Conservation (phyloP, 352 stramenopile species). For the Phytophthora chlamydospora region DNA sequence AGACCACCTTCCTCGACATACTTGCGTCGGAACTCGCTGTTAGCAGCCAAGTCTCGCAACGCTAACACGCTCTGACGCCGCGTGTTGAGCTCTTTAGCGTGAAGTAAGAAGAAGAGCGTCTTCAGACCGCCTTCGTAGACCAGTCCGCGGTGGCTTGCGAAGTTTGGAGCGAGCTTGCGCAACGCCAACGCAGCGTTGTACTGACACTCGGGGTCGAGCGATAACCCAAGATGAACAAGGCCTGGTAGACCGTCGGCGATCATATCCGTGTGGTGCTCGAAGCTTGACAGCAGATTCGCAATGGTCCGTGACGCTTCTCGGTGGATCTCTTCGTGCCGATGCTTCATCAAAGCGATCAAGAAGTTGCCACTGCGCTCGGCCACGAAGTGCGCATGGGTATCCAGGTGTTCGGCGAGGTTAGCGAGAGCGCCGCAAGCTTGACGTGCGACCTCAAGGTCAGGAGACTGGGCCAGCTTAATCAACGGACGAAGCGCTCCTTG, state of each 20-base stretch:
- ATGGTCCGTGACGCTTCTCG: conserved; percentile 93
- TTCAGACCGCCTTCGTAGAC: conserved; percentile 91
- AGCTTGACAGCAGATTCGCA: conserved; percentile 94
- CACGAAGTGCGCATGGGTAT: conserved; percentile 92
- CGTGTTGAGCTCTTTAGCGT: conserved; percentile 92
- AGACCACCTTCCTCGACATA: conserved; percentile 91
- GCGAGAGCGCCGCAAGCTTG: conserved; percentile 93
- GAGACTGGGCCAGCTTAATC: conserved; percentile 86
- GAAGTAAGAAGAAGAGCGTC: conserved; percentile 92
- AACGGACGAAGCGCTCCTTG: conserved; percentile 81
- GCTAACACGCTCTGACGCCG: conserved; percentile 90
- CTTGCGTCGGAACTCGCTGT: conserved; percentile 87
- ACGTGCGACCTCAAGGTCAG: conserved; percentile 92
- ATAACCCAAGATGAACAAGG: conserved; percentile 91
- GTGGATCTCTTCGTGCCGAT: conserved; percentile 91
- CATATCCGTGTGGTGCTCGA: conserved; percentile 91
- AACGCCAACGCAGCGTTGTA: conserved; percentile 95
- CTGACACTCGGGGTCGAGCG: conserved; percentile 92
- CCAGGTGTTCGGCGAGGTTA: conserved; percentile 95
- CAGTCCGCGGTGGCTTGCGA: conserved; percentile 86
- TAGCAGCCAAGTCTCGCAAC: conserved; percentile 90
- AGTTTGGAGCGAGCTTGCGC: conserved; percentile 94
- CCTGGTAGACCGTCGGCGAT: conserved; percentile 91
- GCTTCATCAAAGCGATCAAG: conserved; percentile 83
- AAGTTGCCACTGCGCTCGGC: conserved; percentile 72